A percentile compares a stretch with the other conserved stretches of the same genome.
These are phyloP conservation scores for Termitomyces sp. DNA, from an alignment of 768 basidiomycete species.

Conservation along the genomic window DNA sequence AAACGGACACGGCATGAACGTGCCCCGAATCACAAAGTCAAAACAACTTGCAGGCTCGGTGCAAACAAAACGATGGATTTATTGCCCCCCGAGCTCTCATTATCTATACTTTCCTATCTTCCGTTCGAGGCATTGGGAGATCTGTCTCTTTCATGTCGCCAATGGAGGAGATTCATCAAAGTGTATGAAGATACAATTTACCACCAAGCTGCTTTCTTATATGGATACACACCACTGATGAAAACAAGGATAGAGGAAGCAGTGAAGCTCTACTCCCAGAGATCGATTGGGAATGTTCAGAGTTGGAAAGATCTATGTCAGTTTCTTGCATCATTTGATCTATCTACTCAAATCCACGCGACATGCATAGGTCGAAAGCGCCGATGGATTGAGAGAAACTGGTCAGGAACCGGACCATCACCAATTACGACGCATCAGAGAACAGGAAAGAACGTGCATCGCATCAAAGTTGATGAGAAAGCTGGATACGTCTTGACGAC, in stretches of 20 bases:
- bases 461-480: conserved; percentile 71
- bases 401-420: conserved; percentile 49
- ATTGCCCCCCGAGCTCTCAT: conserved; percentile 55
- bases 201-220: conserved; percentile 47
- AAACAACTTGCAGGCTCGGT: not conserved
- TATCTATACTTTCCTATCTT: conserved; percentile 45
- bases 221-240: conserved; percentile 35
- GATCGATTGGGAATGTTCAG: conserved; percentile 29
- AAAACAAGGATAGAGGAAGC: conserved; percentile 24
- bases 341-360: not conserved
- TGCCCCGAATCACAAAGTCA: not conserved
- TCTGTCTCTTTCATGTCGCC: conserved; percentile 32
- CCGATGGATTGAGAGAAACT: conserved; percentile 40
- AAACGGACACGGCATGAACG: not conserved
- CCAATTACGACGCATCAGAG: conserved; percentile 25
- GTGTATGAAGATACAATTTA: conserved; percentile 50
- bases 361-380: conserved; percentile 37
- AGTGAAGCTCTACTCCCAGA: conserved; percentile 22
- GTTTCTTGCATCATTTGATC: conserved; percentile 21
- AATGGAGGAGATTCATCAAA: conserved; percentile 42
- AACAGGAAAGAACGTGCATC: conserved; percentile 45
- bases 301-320: conserved; percentile 63
- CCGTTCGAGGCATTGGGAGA: conserved; percentile 36
- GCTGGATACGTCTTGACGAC: conserved; percentile 59
- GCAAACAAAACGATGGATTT: conserved; percentile 27